Percentiles rank a stretch among this genome's conserved stretches.
Conservation (phyloP, 2,329 filamentous ascomycete species). For the Triangularia verruculosa region DNA sequence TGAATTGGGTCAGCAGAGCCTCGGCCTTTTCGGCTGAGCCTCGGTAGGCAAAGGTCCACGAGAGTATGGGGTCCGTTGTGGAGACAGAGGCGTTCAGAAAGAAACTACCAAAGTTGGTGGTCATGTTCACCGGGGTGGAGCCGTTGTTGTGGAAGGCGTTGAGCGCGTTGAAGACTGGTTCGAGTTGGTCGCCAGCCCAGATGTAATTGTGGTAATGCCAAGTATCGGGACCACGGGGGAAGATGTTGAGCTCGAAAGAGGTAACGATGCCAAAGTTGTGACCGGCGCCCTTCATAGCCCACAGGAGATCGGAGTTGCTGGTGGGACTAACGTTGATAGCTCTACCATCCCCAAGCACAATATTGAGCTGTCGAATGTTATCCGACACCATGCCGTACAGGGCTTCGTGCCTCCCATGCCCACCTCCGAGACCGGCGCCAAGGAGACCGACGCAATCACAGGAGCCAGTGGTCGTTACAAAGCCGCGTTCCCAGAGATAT, state of each 20-base stretch:
- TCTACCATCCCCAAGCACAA: slow-evolving; percentile 5
- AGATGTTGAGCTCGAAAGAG: slow-evolving; percentile 4
- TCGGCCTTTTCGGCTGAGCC: not conserved
- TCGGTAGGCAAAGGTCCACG: slow-evolving; percentile 10
- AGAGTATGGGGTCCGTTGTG: not conserved
- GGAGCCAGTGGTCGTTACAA: slow-evolving; percentile 2
- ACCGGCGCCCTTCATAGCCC: slow-evolving; percentile 10
- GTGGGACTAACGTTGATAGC: slow-evolving; percentile 6
- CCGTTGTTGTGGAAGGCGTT: slow-evolving; percentile 10
- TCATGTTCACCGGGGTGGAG: slow-evolving; percentile 2
- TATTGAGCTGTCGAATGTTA: slow-evolving; percentile 5
- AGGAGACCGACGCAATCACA: slow-evolving; percentile 9
- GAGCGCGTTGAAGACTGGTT: not conserved
- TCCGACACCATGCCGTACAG: slow-evolving; percentile 11
- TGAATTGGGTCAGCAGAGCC: not conserved
- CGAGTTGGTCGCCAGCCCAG: slow-evolving; percentile 7
- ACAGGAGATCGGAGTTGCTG: slow-evolving; percentile 4
- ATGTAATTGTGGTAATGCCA: slow-evolving; percentile 13
- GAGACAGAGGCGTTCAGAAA: not conserved
- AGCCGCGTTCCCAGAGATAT: slow-evolving; percentile 11
- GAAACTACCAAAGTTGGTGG: slow-evolving; percentile 3
- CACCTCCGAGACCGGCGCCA: slow-evolving; percentile 5
- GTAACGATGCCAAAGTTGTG: slow-evolving; percentile 14
- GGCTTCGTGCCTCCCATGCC: slow-evolving; percentile 9
- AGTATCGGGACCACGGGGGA: slow-evolving; percentile 7